These are phyloP conservation scores for Hypoxylon sp. DNA, from an alignment of 2,329 filamentous ascomycete genomes.

Conservation along the genomic window DNA sequence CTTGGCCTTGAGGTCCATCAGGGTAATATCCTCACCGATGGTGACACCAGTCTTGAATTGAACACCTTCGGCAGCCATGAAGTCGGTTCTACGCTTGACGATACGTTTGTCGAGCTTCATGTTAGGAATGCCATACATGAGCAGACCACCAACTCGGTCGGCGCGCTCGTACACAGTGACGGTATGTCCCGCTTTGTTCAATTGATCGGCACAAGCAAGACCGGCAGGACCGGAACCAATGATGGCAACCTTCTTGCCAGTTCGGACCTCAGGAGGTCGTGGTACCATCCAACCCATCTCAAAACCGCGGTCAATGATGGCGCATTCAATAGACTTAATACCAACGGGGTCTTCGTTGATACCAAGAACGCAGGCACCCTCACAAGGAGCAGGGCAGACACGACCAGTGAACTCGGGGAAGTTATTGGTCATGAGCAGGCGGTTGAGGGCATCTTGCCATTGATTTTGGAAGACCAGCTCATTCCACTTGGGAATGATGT, in stretches of 20 bases:
- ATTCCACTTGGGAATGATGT: slow-evolving; percentile 98
- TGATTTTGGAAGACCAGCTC: slow-evolving; percentile 82
- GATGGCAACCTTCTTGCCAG: slow-evolving; percentile 88
- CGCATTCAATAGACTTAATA: slow-evolving; percentile 98
- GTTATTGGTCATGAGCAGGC: slow-evolving; percentile 96
- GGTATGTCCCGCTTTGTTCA: slow-evolving; percentile 90
- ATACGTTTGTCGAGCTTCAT: slow-evolving; percentile 99
- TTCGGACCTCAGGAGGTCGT: slow-evolving; percentile 80
- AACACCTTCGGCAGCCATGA: slow-evolving; percentile 92
- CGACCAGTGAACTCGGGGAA: slow-evolving; percentile 98
- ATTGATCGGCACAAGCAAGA: slow-evolving; percentile 90
- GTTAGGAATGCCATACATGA: slow-evolving; percentile 99
- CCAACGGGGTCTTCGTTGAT: slow-evolving; percentile 98
- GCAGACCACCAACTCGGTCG: slow-evolving; percentile 88
- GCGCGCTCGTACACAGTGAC: slow-evolving; percentile 95
- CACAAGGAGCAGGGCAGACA: slow-evolving; percentile 96
- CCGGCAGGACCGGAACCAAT: slow-evolving; percentile 94
- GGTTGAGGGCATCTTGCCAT: slow-evolving; percentile 93
- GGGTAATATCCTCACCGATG: slow-evolving; percentile 81
- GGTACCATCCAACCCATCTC: slow-evolving; percentile 99
- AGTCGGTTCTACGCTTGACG: slow-evolving; percentile 93
- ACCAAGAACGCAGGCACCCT: slow-evolving; percentile 94
- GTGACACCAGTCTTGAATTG: slow-evolving; percentile 83
- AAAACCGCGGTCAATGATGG: slow-evolving; percentile 97
- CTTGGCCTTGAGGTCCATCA: slow-evolving; percentile 79